Base-by-base conservation (phyloP, 2,329 filamentous ascomycete genomes). In the Ophiostoma triangulosporum region DNA sequence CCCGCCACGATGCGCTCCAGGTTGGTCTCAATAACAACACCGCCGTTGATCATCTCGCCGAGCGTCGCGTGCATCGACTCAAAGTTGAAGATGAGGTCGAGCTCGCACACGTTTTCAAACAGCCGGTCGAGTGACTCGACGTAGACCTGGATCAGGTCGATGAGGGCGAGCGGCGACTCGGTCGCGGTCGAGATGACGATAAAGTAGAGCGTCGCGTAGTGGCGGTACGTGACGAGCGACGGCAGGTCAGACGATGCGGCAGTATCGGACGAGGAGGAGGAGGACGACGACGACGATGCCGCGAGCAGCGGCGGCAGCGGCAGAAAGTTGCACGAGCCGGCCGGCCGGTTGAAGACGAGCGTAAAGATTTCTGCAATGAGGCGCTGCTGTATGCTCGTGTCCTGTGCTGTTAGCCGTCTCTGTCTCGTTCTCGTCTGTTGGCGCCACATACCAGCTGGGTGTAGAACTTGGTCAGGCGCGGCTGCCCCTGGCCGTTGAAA, bases 11-110 rank as follows among this genome's bases (percentile, higher is more conserved):
- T 93, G 66, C 83, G 83, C 55, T 95, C 89, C 57, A 95, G 70
- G 62, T 84, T 88, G 31, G 91, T 96, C 72, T 97, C 91, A 24
- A 97, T 83, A 15, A 97, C 91, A 14, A 96, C 88, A 1, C 91
- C 91, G 14, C 91, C 91, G 15, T 95, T 87, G 54, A 97, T 86
- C 88, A 97, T 95, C 74, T 97, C 91, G 55, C 82, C 83, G 9
- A 97, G 73, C 15, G 89, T 83, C 8, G 91, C 86, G 72, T 98
- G 93, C 63, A 98, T 75, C 15, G 89, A 94, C 76, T 98, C 93
- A 62, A 95, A 98, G 66, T 97, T 97, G 73, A 98, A 98, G 67
- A 98, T 98, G 61, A 98, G 77, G 68, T 98, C 90, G 54, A 98
- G 75, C 73, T 98, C 93, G 76, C 93, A 98, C 9, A 98, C 93